These are phyloP conservation scores for Paramecium primaurelia DNA, from an alignment of 73 alveolate species.

Conservation along the genomic window DNA sequence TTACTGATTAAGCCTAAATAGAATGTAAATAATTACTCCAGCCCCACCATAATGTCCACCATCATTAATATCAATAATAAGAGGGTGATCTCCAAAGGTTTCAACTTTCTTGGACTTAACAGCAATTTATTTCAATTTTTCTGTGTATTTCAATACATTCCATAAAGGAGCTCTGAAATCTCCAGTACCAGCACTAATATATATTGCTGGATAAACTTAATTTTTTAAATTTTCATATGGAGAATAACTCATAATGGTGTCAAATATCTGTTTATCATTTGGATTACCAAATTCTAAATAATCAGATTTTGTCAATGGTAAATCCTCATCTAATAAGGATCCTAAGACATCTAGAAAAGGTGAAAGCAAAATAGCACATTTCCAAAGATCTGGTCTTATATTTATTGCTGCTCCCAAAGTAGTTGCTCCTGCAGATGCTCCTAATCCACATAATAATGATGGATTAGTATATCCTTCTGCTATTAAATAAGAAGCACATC, in stretches of 20 bases:
- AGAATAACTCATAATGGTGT: conserved; percentile 68
- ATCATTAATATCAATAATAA: conserved; percentile 27
- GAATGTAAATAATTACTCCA: background rate
- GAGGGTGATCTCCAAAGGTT: background rate
- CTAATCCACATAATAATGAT: conserved; percentile 79
- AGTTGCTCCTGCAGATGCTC: conserved; percentile 87
- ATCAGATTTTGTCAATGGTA: conserved; percentile 78
- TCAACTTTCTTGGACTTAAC: conserved; percentile 33
- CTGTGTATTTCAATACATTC: conserved; percentile 77
- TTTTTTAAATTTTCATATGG: conserved; percentile 79
- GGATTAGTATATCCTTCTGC: conserved; percentile 81
- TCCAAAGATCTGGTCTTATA: conserved; percentile 80
- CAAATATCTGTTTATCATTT: conserved; percentile 37
- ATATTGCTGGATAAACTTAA: conserved; percentile 76
- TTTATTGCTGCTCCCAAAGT: conserved; percentile 79
- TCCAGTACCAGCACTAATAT: conserved; percentile 69
- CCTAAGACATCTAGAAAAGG: conserved; percentile 86
- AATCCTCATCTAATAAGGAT: conserved; percentile 66
- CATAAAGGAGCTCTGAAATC: conserved; percentile 84
- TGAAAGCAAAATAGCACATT: conserved; percentile 75
- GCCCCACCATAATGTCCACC: conserved; percentile 48
- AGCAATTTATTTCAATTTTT: conserved; percentile 65
- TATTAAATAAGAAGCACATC: conserved; percentile 73
- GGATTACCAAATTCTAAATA: conserved; percentile 89
- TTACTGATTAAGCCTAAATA: background rate